These are phyloP conservation scores for Torrubiellomyces zombiae DNA, from an alignment of 2,329 filamentous ascomycete genomes.

Conservation along the genomic window DNA sequence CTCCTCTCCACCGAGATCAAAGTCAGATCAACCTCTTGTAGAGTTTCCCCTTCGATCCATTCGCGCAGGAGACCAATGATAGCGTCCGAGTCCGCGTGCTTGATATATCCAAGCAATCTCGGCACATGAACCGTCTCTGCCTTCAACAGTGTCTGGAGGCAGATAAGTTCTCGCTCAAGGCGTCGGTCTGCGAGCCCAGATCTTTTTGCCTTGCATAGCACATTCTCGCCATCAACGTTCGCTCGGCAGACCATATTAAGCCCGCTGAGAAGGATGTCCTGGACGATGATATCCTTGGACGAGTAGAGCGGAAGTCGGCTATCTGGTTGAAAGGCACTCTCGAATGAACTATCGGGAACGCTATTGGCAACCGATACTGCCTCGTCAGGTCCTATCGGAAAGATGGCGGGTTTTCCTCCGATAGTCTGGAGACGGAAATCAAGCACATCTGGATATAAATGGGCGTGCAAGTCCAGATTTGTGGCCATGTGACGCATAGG, in stretches of 20 bases:
- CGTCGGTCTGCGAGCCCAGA: slow-evolving; percentile 1
- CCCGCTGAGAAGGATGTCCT: slow-evolving; percentile 1
- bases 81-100: slow-evolving; percentile 2
- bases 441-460: slow-evolving; percentile 1
- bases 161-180: slow-evolving; percentile 2
- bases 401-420: not conserved
- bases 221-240: slow-evolving; percentile 1
- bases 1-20: slow-evolving; percentile 1
- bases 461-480: not conserved
- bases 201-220: slow-evolving; percentile 3
- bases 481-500: not conserved
- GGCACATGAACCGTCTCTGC: slow-evolving; percentile 1
- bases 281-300: slow-evolving; percentile 1
- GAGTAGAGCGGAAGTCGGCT: slow-evolving; percentile 2
- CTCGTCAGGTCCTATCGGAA: not conserved
- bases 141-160: slow-evolving; percentile 1
- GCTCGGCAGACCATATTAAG: slow-evolving; percentile 3
- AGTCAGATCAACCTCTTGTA: slow-evolving; percentile 2
- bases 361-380: not conserved
- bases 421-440: slow-evolving; percentile 1
- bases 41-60: slow-evolving; percentile 2
- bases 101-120: slow-evolving; percentile 2
- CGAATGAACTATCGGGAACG: not conserved
- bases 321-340: not conserved
- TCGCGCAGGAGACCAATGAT: slow-evolving; percentile 4